Conservation (phyloP, 148 eudicot species). For the Nyssa sinensis region DNA sequence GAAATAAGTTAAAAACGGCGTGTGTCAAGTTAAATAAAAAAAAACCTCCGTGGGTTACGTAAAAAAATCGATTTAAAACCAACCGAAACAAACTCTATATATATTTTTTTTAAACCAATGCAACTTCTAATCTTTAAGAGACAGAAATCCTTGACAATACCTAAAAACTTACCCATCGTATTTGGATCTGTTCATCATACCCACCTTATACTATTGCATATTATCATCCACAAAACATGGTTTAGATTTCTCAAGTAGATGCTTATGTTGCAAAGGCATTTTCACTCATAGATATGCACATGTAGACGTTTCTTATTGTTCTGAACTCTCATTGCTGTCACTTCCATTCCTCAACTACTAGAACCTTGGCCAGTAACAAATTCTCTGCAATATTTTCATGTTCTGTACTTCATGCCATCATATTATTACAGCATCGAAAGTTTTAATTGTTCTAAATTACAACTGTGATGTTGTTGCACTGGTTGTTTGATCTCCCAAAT, state of each 20-base stretch:
- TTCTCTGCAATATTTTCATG: background rate
- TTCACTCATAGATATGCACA: background rate
- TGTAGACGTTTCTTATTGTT: background rate
- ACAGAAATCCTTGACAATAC: too few species aligned
- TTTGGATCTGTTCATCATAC: background rate
- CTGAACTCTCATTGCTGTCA: background rate
- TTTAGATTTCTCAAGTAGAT: background rate
- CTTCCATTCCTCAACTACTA: too few species aligned
- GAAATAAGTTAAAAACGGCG: too few species aligned
- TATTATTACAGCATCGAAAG: background rate
- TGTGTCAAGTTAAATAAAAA: too few species aligned
- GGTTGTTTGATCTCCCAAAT: background rate
- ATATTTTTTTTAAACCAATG: too few species aligned
- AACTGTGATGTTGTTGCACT: too few species aligned
- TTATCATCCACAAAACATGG: background rate
- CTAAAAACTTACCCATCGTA: too few species aligned
- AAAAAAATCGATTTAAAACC: too few species aligned
- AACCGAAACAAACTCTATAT: too few species aligned
- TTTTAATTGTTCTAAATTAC: background rate
- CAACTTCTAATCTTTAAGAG: too few species aligned
- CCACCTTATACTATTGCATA: background rate
- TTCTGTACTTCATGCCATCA: background rate
- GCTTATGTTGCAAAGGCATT: background rate
- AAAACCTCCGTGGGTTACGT: too few species aligned
- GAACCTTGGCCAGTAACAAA: too few species aligned